These are phyloP conservation scores for Pythium chondricola DNA, from an alignment of 352 stramenopile genomes.

Conservation along the genomic window DNA sequence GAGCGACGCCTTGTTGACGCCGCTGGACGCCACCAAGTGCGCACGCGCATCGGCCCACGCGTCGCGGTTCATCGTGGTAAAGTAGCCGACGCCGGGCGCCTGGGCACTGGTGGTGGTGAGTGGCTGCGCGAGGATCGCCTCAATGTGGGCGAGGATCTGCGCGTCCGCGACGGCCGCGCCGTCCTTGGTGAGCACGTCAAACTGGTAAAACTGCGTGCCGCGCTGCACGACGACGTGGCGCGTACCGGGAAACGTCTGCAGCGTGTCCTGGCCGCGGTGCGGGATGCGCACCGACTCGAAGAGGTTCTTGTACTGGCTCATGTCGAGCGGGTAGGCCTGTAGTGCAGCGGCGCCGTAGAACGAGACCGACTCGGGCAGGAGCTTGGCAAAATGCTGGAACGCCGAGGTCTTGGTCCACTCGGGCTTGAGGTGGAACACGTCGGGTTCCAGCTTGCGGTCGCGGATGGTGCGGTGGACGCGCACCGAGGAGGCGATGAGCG, in stretches of 20 bases:
- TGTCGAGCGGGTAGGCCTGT: slow-evolving; percentile 86
- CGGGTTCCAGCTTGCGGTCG: slow-evolving; percentile 74
- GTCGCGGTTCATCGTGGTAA: slow-evolving; percentile 83
- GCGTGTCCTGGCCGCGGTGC: slow-evolving; percentile 50
- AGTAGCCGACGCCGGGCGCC: slow-evolving; percentile 54
- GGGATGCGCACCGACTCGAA: slow-evolving; percentile 82
- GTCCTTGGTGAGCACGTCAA: slow-evolving; percentile 76
- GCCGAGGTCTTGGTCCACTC: slow-evolving; percentile 60
- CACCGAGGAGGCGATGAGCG: slow-evolving; percentile 82
- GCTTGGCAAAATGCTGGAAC: slow-evolving; percentile 78
- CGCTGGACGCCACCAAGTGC: slow-evolving; percentile 40
- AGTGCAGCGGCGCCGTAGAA: slow-evolving; percentile 86
- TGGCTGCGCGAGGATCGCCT: slow-evolving; percentile 73
- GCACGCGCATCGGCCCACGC: slow-evolving; percentile 67
- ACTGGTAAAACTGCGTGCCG: slow-evolving; percentile 80
- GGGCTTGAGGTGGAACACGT: slow-evolving; percentile 89
- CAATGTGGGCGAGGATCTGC: slow-evolving; percentile 78
- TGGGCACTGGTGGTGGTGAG: slow-evolving; percentile 29
- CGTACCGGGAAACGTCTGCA: slow-evolving; percentile 51
- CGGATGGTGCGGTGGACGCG: slow-evolving; percentile 78
- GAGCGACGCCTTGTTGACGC: slow-evolving; percentile 62
- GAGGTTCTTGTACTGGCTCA: slow-evolving; percentile 90
- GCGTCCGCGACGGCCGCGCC: slow-evolving; percentile 56
- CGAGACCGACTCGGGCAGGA: slow-evolving; percentile 76
- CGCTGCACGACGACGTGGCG: slow-evolving; percentile 84